These are phyloP conservation scores for Ambrosiella xylebori DNA, from an alignment of 2,329 filamentous ascomycete genomes.

Conservation along the genomic window DNA sequence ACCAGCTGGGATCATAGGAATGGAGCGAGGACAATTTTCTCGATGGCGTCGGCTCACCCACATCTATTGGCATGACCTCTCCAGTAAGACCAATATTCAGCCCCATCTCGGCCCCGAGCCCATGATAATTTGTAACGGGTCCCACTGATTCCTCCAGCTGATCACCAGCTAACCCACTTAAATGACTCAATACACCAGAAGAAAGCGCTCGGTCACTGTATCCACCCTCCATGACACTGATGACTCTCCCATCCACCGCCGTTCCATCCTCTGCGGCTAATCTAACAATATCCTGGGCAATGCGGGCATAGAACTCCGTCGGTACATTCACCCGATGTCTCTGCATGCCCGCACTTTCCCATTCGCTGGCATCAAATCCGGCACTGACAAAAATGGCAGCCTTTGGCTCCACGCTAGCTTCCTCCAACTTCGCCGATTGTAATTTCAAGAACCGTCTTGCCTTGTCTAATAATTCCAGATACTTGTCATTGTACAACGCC, in stretches of 20 bases:
- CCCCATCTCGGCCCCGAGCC: conserved; percentile 42
- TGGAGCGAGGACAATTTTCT: conserved; percentile 19
- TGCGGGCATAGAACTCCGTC: conserved; percentile 85
- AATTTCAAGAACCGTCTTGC: conserved; percentile 56
- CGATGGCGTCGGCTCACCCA: not conserved
- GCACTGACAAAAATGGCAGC: conserved; percentile 89
- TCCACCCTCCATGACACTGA: conserved; percentile 89
- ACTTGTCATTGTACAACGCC: conserved; percentile 67
- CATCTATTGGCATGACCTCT: not conserved
- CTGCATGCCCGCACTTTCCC: conserved; percentile 86
- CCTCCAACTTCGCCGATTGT: conserved; percentile 50
- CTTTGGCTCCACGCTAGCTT: conserved; percentile 46
- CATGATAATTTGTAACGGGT: conserved; percentile 14
- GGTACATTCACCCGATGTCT: conserved; percentile 90
- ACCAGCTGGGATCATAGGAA: conserved; percentile 54
- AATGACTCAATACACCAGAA: conserved; percentile 76
- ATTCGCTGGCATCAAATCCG: conserved; percentile 93
- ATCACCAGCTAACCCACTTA: conserved; percentile 59
- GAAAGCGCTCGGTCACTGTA: conserved; percentile 85
- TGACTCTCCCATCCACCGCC: conserved; percentile 63
- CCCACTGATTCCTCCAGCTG: conserved; percentile 20
- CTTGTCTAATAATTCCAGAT: conserved; percentile 63
- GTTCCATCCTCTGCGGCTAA: conserved; percentile 66
- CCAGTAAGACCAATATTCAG: conserved; percentile 25
- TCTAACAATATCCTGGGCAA: conserved; percentile 69